A percentile compares a stretch with the other conserved stretches of the same genome.
These are phyloP conservation scores for Candida manassasensis DNA, from an alignment of 805 yeast species.

Conservation along the genomic window DNA sequence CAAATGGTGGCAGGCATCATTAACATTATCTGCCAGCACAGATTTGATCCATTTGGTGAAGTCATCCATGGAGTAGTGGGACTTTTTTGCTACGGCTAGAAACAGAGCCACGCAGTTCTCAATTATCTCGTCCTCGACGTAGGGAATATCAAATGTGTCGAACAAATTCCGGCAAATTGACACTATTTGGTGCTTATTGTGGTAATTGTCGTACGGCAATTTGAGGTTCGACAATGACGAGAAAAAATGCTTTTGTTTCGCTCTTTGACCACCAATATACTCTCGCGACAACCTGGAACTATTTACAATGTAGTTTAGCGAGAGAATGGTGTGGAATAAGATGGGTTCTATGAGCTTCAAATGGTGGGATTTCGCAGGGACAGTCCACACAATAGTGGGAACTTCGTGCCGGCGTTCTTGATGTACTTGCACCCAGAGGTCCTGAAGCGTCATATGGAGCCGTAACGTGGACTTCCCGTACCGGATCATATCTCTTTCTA, in stretches of 20 bases:
- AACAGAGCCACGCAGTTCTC: neutral
- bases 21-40: constrained; percentile 24
- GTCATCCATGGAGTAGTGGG: constrained; percentile 7
- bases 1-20: constrained; percentile 29
- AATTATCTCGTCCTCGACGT: neutral
- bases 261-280: neutral
- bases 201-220: neutral
- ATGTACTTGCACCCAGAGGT: constrained; percentile 10
- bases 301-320: constrained; percentile 6
- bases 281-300: neutral
- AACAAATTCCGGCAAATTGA: neutral
- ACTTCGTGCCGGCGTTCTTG: constrained; percentile 8
- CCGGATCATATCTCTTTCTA: constrained; percentile 10
- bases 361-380: constrained; percentile 3
- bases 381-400: constrained; percentile 3
- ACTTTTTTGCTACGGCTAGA: neutral
- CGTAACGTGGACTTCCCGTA: constrained; percentile 9
- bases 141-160: neutral
- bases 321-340: constrained; percentile 11
- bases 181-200: neutral
- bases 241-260: neutral
- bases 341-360: constrained; percentile 12
- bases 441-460: constrained; percentile 10
- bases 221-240: neutral
- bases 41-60: constrained; percentile 28